phyloP scores from a whole-genome alignment of 441 rosid species.

The Isatis lusitanica region DNA sequence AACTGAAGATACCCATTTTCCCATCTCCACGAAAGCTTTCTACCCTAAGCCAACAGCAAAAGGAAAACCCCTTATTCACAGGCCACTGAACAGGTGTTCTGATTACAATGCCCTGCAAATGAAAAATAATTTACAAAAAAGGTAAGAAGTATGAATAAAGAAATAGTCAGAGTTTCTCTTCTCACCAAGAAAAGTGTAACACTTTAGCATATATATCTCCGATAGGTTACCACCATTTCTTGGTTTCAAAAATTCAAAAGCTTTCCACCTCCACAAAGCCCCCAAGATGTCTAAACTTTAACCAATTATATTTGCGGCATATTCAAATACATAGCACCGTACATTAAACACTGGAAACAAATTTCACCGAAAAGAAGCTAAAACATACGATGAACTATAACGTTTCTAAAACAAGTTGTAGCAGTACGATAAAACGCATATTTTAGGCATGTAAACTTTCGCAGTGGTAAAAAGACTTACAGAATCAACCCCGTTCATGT shows the following conservation, averaged over 20 bases:
- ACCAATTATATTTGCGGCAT: constrained; percentile 1
- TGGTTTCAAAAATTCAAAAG: constrained; percentile 15
- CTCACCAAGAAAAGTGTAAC: constrained; percentile 21
- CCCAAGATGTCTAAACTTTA: constrained; percentile 16
- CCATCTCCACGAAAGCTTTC: constrained; percentile 83
- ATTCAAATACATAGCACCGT: neutral
- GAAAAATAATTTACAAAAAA: constrained; percentile 10
- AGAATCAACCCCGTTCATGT: constrained; percentile 86
- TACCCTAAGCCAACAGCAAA: constrained; percentile 98
- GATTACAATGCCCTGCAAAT: constrained; percentile 76
- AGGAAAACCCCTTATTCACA: constrained; percentile 89
- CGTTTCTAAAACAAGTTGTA: neutral
- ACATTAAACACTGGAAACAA: constrained; percentile 4
- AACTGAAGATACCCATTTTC: constrained; percentile 90
- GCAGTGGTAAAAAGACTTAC: constrained; percentile 55
- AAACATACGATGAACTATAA: neutral
- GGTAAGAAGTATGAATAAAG: constrained; percentile 4
- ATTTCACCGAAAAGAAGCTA: constrained; percentile 6
- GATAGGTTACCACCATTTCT: constrained; percentile 10
- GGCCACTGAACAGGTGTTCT: constrained; percentile 97
- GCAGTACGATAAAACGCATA: constrained; percentile 5
- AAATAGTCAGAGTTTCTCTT: constrained; percentile 16
- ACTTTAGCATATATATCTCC: constrained; percentile 19
- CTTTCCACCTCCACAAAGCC: neutral
- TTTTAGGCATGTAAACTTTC: constrained; percentile 1